phyloP scores from a whole-genome alignment of 306 rosid genomes.

The Benincasa hispida region DNA sequence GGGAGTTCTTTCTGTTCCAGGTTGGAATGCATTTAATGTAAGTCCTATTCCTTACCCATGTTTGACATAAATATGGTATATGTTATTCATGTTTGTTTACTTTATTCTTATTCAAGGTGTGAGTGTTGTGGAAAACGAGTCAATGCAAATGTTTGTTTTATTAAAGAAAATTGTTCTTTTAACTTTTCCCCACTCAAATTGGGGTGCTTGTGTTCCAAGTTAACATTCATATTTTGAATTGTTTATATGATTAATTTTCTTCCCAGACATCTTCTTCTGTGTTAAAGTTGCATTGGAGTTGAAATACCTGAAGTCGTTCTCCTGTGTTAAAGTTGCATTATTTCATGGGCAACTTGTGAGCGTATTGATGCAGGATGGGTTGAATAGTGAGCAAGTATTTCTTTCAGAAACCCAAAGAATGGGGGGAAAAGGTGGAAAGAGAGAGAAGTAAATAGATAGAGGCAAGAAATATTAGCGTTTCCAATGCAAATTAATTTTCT shows the following conservation, averaged over 20 bases:
- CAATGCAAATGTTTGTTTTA: neutral
- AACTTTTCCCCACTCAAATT: neutral
- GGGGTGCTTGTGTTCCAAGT: neutral
- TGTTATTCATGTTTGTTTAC: neutral
- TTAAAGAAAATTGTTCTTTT: neutral
- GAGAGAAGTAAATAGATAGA: neutral
- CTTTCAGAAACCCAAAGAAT: neutral
- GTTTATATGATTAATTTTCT: neutral
- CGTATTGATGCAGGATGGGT: neutral
- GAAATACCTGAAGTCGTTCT: too few relatives aligned
- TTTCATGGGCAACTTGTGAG: neutral
- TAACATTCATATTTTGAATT: neutral
- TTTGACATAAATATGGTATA: conserved; percentile 1
- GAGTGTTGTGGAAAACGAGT: neutral
- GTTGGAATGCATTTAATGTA: conserved; percentile 84
- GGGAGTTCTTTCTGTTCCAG: conserved; percentile 88
- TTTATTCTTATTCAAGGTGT: neutral
- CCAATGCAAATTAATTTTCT: neutral
- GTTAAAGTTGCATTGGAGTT: too few relatives aligned
- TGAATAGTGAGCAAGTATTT: neutral
- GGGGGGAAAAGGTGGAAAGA: neutral
- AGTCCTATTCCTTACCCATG: conserved; percentile 24
- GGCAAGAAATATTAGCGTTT: neutral
- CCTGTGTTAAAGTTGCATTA: neutral
- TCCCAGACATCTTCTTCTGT: neutral